phyloP scores from a whole-genome alignment of 768 basidiomycete genomes.

The Suillus discolor region DNA sequence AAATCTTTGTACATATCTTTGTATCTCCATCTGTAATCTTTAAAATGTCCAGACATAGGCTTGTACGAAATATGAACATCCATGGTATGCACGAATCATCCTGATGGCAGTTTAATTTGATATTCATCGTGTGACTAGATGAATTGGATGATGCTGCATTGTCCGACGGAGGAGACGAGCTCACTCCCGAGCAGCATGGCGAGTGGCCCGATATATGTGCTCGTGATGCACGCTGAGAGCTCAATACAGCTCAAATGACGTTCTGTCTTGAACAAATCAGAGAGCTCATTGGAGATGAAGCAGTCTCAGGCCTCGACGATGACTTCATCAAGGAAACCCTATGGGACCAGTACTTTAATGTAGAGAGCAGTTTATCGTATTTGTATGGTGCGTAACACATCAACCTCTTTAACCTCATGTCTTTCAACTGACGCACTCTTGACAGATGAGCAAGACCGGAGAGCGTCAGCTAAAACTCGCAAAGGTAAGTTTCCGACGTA shows the following conservation, averaged over 20 bases:
- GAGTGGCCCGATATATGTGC: conserved; percentile 14
- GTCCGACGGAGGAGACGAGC: conserved; percentile 76
- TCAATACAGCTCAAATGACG: conserved; percentile 59
- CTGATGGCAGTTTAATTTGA: not conserved
- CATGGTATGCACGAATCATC: conserved; percentile 45
- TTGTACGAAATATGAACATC: conserved; percentile 84
- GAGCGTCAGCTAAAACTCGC: conserved; percentile 65
- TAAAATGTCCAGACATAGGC: conserved; percentile 90
- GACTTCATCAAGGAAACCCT: conserved; percentile 73
- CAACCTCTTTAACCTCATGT: not conserved
- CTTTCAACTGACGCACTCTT: conserved; percentile 6
- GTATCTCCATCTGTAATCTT: conserved; percentile 13
- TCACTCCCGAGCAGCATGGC: conserved; percentile 88
- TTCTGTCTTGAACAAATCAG: conserved; percentile 71
- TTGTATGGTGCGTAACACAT: conserved; percentile 60
- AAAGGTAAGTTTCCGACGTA: conserved; percentile 71
- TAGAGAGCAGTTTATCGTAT: conserved; percentile 75
- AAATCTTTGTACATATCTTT: conserved; percentile 12
- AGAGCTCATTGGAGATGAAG: conserved; percentile 65
- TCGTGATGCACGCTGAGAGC: conserved; percentile 8
- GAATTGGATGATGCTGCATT: conserved; percentile 84
- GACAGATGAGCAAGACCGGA: conserved; percentile 70
- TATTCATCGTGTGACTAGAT: conserved; percentile 46
- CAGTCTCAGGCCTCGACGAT: conserved; percentile 70
- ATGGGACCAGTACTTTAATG: conserved; percentile 89